Evolutionary conservation across 1,284 basidiomycete genomes (phyloP).

Genomic region (Cutaneotrichosporon mucoides): DNA sequence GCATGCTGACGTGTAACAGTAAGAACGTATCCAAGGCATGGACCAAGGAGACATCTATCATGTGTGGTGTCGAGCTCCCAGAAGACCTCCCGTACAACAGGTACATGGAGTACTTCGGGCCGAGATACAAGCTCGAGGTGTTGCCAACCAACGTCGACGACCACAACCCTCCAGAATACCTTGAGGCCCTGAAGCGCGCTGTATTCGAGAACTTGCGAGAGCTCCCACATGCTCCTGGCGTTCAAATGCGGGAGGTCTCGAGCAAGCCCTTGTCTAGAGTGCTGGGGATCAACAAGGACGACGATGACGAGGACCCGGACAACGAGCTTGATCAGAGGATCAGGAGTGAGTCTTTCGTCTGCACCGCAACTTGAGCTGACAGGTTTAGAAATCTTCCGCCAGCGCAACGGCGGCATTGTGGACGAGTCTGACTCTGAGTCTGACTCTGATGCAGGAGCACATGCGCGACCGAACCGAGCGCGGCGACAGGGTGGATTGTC

Average conservation of each 20-base stretch:
- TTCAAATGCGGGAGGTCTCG: slow-evolving; percentile 80
- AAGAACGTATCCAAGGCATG: slow-evolving; percentile 94
- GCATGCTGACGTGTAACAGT: slow-evolving; percentile 13
- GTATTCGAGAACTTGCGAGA: slow-evolving; percentile 75
- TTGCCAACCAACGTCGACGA: slow-evolving; percentile 91
- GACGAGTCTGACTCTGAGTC: slow-evolving; percentile 24
- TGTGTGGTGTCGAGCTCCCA: slow-evolving; percentile 80
- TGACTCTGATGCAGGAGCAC: slow-evolving; percentile 26
- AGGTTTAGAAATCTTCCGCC: slow-evolving; percentile 23
- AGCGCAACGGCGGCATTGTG: slow-evolving; percentile 15
- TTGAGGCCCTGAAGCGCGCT: slow-evolving; percentile 69
- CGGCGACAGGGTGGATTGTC: slow-evolving; percentile 26
- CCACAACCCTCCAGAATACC: slow-evolving; percentile 75
- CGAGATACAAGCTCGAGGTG: slow-evolving; percentile 89
- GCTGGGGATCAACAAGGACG: slow-evolving; percentile 39
- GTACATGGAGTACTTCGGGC: slow-evolving; percentile 97
- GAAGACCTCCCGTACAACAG: slow-evolving; percentile 88
- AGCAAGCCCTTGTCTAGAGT: slow-evolving; percentile 42
- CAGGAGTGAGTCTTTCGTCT: slow-evolving; percentile 31
- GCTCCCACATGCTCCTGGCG: slow-evolving; percentile 77
- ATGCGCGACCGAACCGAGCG: slow-evolving; percentile 21
- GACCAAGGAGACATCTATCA: slow-evolving; percentile 95
- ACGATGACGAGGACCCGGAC: slow-evolving; percentile 47
- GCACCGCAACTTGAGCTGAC: neutral
- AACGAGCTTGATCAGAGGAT: slow-evolving; percentile 46